These are phyloP conservation scores for Metarhizium robertsii DNA, from an alignment of 2,329 filamentous ascomycete species.

Conservation along the genomic window DNA sequence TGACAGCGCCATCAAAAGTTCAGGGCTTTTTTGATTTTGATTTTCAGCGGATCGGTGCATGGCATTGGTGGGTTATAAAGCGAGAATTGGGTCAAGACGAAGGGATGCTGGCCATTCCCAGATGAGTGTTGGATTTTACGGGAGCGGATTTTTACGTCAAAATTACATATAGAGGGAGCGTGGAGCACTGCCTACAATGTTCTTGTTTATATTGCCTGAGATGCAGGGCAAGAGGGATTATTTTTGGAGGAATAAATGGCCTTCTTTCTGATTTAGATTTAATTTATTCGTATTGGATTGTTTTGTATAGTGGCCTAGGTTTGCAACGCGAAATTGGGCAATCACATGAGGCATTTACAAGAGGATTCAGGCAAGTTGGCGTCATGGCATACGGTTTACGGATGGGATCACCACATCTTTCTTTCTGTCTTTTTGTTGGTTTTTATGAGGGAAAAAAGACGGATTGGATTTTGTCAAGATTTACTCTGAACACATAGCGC, in stretches of 20 bases:
- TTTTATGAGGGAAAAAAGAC: background rate
- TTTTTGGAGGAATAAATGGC: too few species aligned
- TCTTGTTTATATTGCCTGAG: background rate
- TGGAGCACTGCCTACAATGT: background rate
- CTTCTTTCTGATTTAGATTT: background rate
- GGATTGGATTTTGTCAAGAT: constrained; percentile 14
- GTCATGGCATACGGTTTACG: background rate
- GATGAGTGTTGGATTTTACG: background rate
- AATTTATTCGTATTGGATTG: background rate
- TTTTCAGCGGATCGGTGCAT: background rate
- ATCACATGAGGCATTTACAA: background rate
- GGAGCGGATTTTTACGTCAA: background rate
- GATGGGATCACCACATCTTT: background rate
- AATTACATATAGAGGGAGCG: constrained; percentile 3
- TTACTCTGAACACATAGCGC: constrained; percentile 72
- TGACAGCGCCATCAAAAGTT: background rate
- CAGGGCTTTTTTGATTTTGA: background rate
- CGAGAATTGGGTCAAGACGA: background rate
- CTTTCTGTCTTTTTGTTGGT: background rate
- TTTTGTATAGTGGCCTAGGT: background rate
- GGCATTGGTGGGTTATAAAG: background rate
- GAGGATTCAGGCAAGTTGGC: background rate
- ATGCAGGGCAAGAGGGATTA: background rate
- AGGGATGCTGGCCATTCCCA: constrained; percentile 1
- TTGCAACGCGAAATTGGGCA: constrained; percentile 7